These are phyloP conservation scores for Sclerotinia borealis DNA, from an alignment of 2,329 filamentous ascomycete genomes.

Conservation along the genomic window DNA sequence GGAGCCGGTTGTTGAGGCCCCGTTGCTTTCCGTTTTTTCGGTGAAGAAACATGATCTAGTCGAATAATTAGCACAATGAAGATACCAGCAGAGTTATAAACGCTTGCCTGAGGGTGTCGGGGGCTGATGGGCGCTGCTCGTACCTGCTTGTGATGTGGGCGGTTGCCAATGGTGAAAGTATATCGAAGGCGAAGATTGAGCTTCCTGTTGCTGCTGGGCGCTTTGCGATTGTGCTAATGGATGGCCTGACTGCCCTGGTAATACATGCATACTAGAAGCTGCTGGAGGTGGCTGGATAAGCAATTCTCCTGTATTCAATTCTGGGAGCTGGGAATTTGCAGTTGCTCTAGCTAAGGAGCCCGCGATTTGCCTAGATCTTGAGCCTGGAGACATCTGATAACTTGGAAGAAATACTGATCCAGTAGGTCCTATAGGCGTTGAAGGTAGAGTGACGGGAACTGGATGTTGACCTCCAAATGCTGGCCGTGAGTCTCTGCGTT, in stretches of 20 bases:
- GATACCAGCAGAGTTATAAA: constrained; percentile 41
- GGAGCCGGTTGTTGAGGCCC: constrained; percentile 45
- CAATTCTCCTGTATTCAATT: constrained; percentile 38
- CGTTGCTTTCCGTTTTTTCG: constrained; percentile 77
- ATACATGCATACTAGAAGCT: constrained; percentile 37
- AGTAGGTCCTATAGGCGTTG: constrained; percentile 27
- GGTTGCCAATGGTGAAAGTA: constrained; percentile 95
- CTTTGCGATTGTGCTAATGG: constrained; percentile 48
- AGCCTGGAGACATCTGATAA: constrained; percentile 32
- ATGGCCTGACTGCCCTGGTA: constrained; percentile 38
- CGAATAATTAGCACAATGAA: constrained; percentile 28
- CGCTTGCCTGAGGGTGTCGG: constrained; percentile 67
- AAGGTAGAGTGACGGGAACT: constrained; percentile 26
- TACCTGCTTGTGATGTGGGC: constrained; percentile 58
- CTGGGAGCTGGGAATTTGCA: constrained; percentile 33
- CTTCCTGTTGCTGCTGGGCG: constrained; percentile 50
- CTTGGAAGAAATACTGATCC: constrained; percentile 26
- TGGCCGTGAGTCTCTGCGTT: constrained; percentile 46
- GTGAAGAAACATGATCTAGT: constrained; percentile 64
- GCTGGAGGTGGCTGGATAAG: constrained; percentile 35
- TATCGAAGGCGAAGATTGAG: constrained; percentile 61
- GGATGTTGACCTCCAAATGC: constrained; percentile 24
- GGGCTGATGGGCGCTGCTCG: constrained; percentile 54
- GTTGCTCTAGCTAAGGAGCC: constrained; percentile 24
- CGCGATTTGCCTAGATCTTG: constrained; percentile 28